Base-by-base conservation (phyloP, 371 early-diverging fungal genomes). In the Lichtheimia hyalospora region DNA sequence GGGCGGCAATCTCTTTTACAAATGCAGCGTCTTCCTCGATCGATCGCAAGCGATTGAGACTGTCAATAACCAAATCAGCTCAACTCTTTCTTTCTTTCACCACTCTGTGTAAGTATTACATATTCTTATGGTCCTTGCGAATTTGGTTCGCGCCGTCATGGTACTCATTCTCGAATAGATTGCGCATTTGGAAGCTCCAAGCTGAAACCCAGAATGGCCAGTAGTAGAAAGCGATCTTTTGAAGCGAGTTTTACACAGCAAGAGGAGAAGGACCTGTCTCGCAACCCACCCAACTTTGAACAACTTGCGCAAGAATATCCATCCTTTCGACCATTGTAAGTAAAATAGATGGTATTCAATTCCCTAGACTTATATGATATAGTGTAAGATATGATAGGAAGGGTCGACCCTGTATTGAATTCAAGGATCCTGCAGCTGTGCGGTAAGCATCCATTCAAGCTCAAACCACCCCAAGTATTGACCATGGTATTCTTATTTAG, bases 1-100 rank as follows among this genome's bases (percentile, higher is more conserved):
- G 55, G 18, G 62, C 64, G 3, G 87, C 68, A 3, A 89, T 77
- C 23, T 81, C 67, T 18, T 61, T 57, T 4, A 94, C 89, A 79
- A 93, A 94, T 1, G 61, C 58, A 3, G 92, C 82, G 64, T 94
- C 95, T 28, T 85, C 87, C 2, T 80, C 71, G 28, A 94, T 91
- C 7, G 95, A 94, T 56, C 69, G 68, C n/a, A 94, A 73, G 0
- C 93, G 84, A 67, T 94, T 92, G 67, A 84, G 81, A 43, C 92
- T 92, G 50, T 58, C 16, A 34, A 34, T 27, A 34, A 34, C 34
- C 34, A 8, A 27, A 34, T 34, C 6, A 34, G 34, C 34, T 8
- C 10, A 8, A 8, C 34, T 34, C 6, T 34, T 34, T 34, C 34
- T 34, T 10, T 34, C 34, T 34, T 34, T 34, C 34, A 34, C 34